Percentiles rank a stretch among this genome's conserved stretches.
Conservation (phyloP, 1,284 basidiomycete genomes). For the Pseudozyma tsukubaensis region DNA sequence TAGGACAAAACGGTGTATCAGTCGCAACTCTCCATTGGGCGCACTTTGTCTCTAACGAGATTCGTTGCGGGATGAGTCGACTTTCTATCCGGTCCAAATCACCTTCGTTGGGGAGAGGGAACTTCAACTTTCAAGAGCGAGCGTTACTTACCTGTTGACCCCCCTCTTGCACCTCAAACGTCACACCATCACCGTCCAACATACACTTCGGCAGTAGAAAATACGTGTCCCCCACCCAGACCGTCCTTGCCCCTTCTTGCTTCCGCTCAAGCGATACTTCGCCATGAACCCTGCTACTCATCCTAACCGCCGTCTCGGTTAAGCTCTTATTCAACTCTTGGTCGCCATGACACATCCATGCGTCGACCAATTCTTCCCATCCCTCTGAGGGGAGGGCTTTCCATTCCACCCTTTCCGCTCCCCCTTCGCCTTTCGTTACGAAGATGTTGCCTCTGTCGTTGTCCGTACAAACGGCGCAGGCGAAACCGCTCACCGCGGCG, state of each 20-base stretch:
- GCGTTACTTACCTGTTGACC: conserved; percentile 16
- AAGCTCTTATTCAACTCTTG: conserved; percentile 71
- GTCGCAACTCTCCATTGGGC: conserved; percentile 25
- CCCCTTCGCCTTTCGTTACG: not conserved
- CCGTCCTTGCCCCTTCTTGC: conserved; percentile 1
- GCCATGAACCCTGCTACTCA: conserved; percentile 9
- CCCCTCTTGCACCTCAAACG: not conserved
- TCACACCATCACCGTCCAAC: not conserved
- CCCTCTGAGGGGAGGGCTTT: conserved; percentile 91
- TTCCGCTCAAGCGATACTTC: not conserved
- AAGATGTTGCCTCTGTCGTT: not conserved
- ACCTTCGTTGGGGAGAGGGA: not conserved
- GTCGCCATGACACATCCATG: conserved; percentile 97
- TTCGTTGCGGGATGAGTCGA: conserved; percentile 18
- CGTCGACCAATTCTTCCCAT: conserved; percentile 95
- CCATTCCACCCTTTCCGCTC: conserved; percentile 70
- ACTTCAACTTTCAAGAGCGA: not conserved
- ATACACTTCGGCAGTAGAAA: conserved; percentile 9
- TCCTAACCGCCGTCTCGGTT: conserved; percentile 38
- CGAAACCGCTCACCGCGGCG: conserved; percentile 2
- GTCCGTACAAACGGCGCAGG: conserved; percentile 14
- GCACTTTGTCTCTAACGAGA: too few species aligned
- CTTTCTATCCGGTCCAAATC: conserved; percentile 44
- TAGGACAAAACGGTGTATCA: conserved; percentile 47
- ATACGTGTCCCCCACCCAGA: conserved; percentile 46